These are phyloP conservation scores for Kodamaea sagamina DNA, from an alignment of 805 yeast species.

Conservation along the genomic window DNA sequence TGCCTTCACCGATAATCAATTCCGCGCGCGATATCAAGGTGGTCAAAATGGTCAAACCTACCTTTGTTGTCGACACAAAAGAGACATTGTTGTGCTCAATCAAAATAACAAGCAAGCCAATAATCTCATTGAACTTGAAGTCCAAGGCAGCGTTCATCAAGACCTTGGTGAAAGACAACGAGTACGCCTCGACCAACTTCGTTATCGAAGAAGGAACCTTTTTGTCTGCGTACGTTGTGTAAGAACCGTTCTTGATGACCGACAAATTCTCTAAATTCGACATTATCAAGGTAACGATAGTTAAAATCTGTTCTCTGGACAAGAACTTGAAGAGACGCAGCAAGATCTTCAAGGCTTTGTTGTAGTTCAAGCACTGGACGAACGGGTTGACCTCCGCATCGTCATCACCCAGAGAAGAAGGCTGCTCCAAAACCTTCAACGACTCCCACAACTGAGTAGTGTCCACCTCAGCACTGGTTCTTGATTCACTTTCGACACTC, in stretches of 20 bases:
- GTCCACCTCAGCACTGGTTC: conserved; percentile 36
- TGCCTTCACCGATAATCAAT: conserved; percentile 81
- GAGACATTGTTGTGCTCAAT: conserved; percentile 71
- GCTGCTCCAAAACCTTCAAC: conserved; percentile 67
- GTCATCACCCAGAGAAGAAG: conserved; percentile 51
- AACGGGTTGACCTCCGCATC: conserved; percentile 68
- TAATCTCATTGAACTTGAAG: conserved; percentile 74
- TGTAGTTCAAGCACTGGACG: conserved; percentile 76
- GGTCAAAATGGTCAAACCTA: conserved; percentile 85
- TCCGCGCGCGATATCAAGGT: conserved; percentile 92
- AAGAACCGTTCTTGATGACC: conserved; percentile 77
- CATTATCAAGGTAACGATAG: conserved; percentile 75
- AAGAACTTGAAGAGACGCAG: conserved; percentile 87
- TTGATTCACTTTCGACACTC: conserved; percentile 67
- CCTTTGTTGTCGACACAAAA: conserved; percentile 66
- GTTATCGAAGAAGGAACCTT: conserved; percentile 54
- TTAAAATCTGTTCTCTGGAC: conserved; percentile 70
- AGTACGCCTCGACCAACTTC: conserved; percentile 74
- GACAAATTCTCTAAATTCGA: conserved; percentile 77
- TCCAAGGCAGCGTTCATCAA: conserved; percentile 83
- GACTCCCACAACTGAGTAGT: conserved; percentile 68
- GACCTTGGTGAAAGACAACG: conserved; percentile 77
- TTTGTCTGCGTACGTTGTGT: conserved; percentile 57
- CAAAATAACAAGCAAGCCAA: conserved; percentile 69
- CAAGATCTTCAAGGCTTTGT: conserved; percentile 85